Conservation (phyloP, 2,329 filamentous ascomycete species). For the Paecilomyces sp. region DNA sequence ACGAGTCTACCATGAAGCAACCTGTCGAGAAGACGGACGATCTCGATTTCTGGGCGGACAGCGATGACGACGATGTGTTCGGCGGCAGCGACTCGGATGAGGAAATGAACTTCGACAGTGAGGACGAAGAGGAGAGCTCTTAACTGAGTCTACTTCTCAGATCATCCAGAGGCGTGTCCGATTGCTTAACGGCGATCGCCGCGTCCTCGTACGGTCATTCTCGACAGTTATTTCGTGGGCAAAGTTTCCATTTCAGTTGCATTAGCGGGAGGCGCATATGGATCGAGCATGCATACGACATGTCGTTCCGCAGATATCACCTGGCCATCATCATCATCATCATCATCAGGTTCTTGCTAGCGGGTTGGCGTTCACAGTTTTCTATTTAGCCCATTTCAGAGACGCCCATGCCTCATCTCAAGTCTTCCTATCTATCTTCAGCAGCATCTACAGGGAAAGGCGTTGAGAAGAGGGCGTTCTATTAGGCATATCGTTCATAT, state of each 20-base stretch:
- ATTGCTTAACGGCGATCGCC: not conserved
- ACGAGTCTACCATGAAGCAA: constrained; percentile 54
- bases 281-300: not conserved
- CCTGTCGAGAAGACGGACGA: constrained; percentile 62
- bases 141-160: not conserved
- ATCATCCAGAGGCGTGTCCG: not conserved
- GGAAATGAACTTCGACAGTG: constrained; percentile 41
- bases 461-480: not conserved
- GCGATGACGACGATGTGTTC: constrained; percentile 70
- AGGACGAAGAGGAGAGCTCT: constrained; percentile 39
- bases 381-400: not conserved
- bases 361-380: not conserved
- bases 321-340: not conserved
- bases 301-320: not conserved
- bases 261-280: not conserved
- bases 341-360: not conserved
- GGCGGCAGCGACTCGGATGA: constrained; percentile 60
- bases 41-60: constrained; percentile 70
- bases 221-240: not conserved
- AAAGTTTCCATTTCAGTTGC: not conserved
- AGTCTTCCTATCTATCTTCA: not conserved
- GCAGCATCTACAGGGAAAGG: not conserved
- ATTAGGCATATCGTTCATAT: not conserved
- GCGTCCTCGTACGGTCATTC: not conserved
- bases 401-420: not conserved